Evolutionary conservation across 2,329 filamentous ascomycete species (phyloP).

Genomic region (Juglanconis juglandina): DNA sequence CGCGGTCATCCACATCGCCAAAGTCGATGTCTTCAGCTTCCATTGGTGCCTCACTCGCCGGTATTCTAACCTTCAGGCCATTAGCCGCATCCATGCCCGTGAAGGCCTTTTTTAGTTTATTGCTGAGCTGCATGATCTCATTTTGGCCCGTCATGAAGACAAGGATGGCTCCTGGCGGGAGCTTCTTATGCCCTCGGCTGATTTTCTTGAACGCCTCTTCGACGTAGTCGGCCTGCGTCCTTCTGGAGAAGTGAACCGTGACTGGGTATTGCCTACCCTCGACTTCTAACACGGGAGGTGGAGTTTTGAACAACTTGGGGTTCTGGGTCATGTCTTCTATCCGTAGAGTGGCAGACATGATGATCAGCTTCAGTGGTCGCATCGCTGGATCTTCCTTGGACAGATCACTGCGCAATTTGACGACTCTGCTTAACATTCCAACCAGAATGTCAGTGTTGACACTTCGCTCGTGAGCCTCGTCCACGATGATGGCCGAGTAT

Average conservation of each 20-base stretch:
- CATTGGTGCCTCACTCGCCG: constrained; percentile 71
- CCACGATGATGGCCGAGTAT: constrained; percentile 91
- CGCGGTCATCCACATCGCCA: constrained; percentile 60
- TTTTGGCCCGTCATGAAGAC: constrained; percentile 93
- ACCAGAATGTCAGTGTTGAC: constrained; percentile 98
- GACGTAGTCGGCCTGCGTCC: constrained; percentile 81
- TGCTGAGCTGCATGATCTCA: constrained; percentile 82
- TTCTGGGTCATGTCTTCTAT: constrained; percentile 91
- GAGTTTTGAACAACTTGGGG: constrained; percentile 67
- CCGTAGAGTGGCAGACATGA: constrained; percentile 95
- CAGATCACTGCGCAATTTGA: constrained; percentile 76
- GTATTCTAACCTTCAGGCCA: constrained; percentile 68
- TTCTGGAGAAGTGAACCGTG: constrained; percentile 80
- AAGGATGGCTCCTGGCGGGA: constrained; percentile 86
- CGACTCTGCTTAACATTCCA: constrained; percentile 90
- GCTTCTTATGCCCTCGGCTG: constrained; percentile 78
- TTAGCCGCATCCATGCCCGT: constrained; percentile 53
- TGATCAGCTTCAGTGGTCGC: constrained; percentile 84
- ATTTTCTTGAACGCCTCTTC: constrained; percentile 89
- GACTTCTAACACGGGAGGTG: constrained; percentile 81
- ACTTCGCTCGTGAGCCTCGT: constrained; percentile 95
- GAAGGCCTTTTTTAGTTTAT: constrained; percentile 68
- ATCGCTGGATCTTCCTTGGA: constrained; percentile 66
- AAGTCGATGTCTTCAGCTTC: constrained; percentile 88
- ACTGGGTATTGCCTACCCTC: constrained; percentile 92